Conservation (phyloP, 768 basidiomycete genomes). For the Tephrocybe sp. region DNA sequence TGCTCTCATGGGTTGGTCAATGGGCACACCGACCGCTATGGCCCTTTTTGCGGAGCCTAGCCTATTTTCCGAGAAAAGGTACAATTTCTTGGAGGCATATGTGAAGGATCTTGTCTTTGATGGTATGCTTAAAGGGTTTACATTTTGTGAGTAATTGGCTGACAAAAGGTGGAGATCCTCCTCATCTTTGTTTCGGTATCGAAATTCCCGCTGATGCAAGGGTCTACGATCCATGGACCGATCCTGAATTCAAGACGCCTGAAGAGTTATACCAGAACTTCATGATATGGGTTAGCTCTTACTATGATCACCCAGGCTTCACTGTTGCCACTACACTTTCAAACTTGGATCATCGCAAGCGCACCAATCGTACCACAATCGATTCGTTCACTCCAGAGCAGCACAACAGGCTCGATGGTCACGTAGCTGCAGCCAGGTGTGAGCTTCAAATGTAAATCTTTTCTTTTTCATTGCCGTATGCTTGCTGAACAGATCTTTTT, state of each 20-base stretch:
- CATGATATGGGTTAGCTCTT: slow-evolving; percentile 26
- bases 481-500: background rate
- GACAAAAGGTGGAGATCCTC: slow-evolving; percentile 25
- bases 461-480: background rate
- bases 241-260: slow-evolving; percentile 20
- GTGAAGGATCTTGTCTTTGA: slow-evolving; percentile 29
- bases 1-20: slow-evolving; percentile 37
- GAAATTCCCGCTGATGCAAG: slow-evolving; percentile 17
- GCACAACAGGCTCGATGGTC: slow-evolving; percentile 10
- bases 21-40: slow-evolving; percentile 27
- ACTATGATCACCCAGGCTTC: slow-evolving; percentile 22
- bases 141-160: background rate
- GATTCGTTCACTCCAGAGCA: slow-evolving; percentile 21
- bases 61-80: slow-evolving; percentile 21
- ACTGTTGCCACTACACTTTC: slow-evolving; percentile 11
- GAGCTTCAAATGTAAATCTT: slow-evolving; percentile 13
- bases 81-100: slow-evolving; percentile 27
- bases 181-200: slow-evolving; percentile 26
- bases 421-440: slow-evolving; percentile 11
- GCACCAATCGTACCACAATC: slow-evolving; percentile 16
- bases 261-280: slow-evolving; percentile 26
- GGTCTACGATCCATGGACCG: slow-evolving; percentile 20
- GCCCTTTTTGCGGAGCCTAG: slow-evolving; percentile 25
- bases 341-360: slow-evolving; percentile 21
- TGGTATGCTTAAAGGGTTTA: slow-evolving; percentile 21